A percentile compares a stretch with the other conserved stretches of the same genome.
Conservation (phyloP, 441 rosid species). For the Syzygium syzygioides region DNA sequence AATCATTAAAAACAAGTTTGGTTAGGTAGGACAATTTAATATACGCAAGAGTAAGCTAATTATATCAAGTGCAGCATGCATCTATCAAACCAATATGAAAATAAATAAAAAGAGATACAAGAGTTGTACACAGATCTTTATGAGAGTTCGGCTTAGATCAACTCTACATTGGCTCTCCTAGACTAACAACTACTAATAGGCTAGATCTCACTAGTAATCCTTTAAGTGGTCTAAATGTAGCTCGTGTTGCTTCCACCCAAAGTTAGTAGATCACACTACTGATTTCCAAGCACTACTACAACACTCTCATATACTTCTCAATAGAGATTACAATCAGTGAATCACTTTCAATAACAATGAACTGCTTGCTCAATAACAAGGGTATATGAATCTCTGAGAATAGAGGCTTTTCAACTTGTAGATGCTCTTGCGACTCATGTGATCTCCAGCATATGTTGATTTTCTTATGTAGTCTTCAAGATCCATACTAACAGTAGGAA, state of each 20-base stretch:
- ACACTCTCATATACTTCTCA: not conserved
- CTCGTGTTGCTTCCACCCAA: not conserved
- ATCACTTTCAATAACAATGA: not conserved
- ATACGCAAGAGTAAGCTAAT: not conserved
- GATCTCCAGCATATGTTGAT: not conserved
- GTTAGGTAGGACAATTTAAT: not conserved
- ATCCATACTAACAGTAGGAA: not conserved
- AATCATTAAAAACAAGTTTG: not conserved
- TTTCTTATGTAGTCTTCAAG: not conserved
- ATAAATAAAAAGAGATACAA: not conserved
- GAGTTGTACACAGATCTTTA: not conserved
- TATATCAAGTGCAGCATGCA: not conserved
- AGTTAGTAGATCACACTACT: not conserved
- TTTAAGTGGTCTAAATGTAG: not conserved
- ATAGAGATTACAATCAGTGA: not conserved
- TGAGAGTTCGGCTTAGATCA: not conserved
- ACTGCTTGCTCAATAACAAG: not conserved
- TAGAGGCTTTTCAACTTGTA: not conserved
- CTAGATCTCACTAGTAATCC: not conserved
- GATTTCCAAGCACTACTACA: not conserved
- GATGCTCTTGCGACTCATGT: not conserved
- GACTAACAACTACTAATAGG: not conserved
- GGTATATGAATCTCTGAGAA: not conserved
- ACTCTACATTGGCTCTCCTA: not conserved
- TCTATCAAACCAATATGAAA: not conserved